Evolutionary conservation across 2,329 filamentous ascomycete species (phyloP).

Genomic region (Ascosphaera apis): DNA sequence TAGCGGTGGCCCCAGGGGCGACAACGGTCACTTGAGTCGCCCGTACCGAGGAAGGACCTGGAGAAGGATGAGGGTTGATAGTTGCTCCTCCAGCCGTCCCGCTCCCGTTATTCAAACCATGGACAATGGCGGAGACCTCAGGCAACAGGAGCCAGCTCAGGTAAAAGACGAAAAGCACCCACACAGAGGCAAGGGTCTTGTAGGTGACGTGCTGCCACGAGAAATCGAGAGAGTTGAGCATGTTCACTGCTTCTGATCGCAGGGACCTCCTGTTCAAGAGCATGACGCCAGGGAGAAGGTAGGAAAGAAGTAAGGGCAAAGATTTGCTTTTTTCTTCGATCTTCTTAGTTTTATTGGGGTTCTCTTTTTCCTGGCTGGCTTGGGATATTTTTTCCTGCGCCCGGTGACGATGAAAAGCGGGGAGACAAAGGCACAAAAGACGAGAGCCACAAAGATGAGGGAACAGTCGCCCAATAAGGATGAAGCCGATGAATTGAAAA

Average conservation of each 20-base stretch:
- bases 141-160: background rate
- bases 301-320: background rate
- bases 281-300: background rate
- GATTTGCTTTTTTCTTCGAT: background rate
- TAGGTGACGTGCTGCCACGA: background rate
- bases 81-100: background rate
- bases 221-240: background rate
- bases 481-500: too few species aligned
- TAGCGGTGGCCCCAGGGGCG: slow-evolving; percentile 20
- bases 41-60: background rate
- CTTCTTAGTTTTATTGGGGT: background rate
- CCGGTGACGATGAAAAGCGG: too few species aligned
- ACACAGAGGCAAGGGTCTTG: background rate
- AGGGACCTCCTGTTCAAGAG: background rate
- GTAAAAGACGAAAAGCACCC: background rate
- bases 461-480: too few species aligned
- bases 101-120: background rate
- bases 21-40: background rate
- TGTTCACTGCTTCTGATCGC: background rate
- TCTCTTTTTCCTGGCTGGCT: too few species aligned
- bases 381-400: too few species aligned
- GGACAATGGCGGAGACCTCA: background rate
- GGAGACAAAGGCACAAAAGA: too few species aligned
- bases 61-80: background rate
- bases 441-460: too few species aligned